Percentiles rank a stretch among this genome's conserved stretches.
phyloP scores from a whole-genome alignment of 306 rosid genomes.

The Neltuma alba region DNA sequence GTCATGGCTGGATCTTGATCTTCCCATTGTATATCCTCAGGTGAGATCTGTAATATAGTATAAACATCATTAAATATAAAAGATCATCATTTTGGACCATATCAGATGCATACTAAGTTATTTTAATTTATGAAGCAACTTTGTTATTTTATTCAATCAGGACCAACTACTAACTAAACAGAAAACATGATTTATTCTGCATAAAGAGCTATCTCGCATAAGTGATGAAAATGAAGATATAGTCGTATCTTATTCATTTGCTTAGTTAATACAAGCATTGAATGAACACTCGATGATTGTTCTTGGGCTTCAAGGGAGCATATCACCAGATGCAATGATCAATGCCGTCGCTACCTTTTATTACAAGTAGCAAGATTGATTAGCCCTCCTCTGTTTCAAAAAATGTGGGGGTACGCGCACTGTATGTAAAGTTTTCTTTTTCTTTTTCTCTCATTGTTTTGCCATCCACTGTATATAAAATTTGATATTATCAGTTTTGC shows the following conservation, averaged over 20 bases:
- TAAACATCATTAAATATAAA: background rate
- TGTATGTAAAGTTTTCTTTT: background rate
- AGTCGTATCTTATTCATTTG: background rate
- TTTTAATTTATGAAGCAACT: background rate
- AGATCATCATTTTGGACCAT: background rate
- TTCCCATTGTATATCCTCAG: constrained; percentile 89
- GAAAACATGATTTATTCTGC: constrained; percentile 17
- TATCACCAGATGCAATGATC: background rate
- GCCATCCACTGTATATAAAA: background rate
- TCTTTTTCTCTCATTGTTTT: background rate
- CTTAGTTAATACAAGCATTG: no score
- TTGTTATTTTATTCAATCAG: background rate
- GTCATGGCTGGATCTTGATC: constrained; percentile 55
- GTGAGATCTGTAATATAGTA: constrained; percentile 60
- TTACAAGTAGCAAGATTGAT: background rate
- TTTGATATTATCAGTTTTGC: constrained; percentile 12
- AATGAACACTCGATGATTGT: background rate
- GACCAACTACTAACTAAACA: constrained; percentile 16
- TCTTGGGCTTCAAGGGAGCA: background rate
- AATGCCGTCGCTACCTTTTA: background rate
- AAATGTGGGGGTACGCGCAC: background rate
- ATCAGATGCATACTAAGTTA: background rate
- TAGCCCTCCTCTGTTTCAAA: background rate
- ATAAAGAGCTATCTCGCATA: background rate
- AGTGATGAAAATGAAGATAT: background rate